phyloP scores from a whole-genome alignment of 768 basidiomycete genomes.

The Mrakia blollopis region DNA sequence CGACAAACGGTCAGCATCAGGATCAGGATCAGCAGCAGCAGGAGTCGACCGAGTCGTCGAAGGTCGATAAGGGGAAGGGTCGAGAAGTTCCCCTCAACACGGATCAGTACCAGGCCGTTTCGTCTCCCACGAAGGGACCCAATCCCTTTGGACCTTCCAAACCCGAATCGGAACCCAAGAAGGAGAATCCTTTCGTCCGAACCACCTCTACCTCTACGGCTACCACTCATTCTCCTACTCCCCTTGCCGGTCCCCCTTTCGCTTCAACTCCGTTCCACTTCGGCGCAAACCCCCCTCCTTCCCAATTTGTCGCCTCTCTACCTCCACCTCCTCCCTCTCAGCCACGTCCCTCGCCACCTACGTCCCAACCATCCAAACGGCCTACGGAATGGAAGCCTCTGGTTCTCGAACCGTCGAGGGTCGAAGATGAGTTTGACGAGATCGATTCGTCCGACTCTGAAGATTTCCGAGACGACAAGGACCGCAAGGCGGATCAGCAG shows the following conservation, averaged over 20 bases:
- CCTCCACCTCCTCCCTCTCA: not conserved
- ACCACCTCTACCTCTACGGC: too few relatives aligned
- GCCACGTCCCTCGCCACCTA: not conserved
- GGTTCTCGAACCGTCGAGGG: not conserved
- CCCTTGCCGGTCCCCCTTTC: too few relatives aligned
- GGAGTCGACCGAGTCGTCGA: not conserved
- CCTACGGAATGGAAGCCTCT: too few relatives aligned
- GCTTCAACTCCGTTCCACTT: not conserved
- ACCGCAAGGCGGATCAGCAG: not conserved
- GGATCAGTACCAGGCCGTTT: too few relatives aligned
- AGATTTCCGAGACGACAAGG: not conserved
- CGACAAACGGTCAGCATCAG: not conserved
- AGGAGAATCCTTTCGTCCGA: too few relatives aligned
- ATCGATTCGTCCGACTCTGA: not conserved
- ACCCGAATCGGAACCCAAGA: not conserved
- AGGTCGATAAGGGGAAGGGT: constrained; percentile 2
- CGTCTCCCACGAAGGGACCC: not conserved
- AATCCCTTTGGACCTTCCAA: not conserved
- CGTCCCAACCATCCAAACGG: not conserved
- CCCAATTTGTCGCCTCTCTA: not conserved
- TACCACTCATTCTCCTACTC: too few relatives aligned
- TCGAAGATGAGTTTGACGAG: not conserved
- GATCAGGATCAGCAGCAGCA: too few relatives aligned
- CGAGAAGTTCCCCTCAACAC: not conserved
- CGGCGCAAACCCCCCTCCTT: not conserved